Base-by-base conservation (phyloP, 2,329 filamentous ascomycete genomes). In the Sclerotinia borealis region DNA sequence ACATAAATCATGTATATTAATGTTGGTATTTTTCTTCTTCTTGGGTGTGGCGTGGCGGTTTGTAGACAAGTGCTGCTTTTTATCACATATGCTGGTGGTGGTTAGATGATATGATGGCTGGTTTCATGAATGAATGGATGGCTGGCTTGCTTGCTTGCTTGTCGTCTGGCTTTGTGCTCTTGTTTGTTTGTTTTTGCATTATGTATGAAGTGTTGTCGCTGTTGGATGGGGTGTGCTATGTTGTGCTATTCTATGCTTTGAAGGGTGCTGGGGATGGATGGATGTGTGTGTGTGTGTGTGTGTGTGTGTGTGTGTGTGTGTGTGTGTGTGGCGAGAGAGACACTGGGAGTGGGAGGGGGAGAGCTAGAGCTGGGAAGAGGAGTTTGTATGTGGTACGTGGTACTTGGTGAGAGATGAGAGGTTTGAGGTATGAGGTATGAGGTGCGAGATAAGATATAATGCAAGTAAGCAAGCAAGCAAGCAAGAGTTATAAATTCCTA, bases 1-100 rank as follows among this genome's bases (percentile, higher is more conserved):
- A 55, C n/a, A 55, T 31, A 41, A 55, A 55, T 43, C 22, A 55
- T 55, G 52, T 55, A 55, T 43, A 55, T 55, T 55, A 55, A 43
- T 43, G 36, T 31, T 55, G 37, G 36, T 55, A 43, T 39, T 9
- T 55, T 54, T n/a, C 9, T 19, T 39, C 15, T 22, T 39, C 22
- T 55, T 36, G n/a, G 15, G 36, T 15, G 36, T 41, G 25, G 9
- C 6, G 27, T 41, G 25, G 9, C 6, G 27, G 25, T 41, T 55
- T 27, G 19, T 43, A 43, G 51, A n/a, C 29, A 17, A 55, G 3
- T n/a, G 1, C 31, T 3, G 25, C 25, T 13, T 39, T 8, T 51
- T 27, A 19, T 52, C 13, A 37, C 5, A 52, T 52, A 15, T 36
- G 13, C 13, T 36, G 36, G 22, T 17, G 34, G n/a, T 10, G 49